Base-by-base conservation (phyloP, 164 flowering plant species). In the Stephania yunnanensis region DNA sequence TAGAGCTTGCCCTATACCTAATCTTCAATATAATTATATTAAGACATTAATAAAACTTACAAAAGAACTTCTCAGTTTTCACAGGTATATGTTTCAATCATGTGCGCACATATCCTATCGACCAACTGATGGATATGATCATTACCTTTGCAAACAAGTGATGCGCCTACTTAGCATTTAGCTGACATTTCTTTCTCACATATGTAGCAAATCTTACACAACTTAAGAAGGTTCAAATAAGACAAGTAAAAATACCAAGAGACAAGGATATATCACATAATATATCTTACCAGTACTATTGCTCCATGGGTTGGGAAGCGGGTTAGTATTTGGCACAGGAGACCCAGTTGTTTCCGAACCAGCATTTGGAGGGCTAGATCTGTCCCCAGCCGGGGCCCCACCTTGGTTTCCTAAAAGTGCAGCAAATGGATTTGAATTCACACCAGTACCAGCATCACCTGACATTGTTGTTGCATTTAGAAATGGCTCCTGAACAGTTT, bases 401-500 rank as follows among this genome's bases (percentile, higher is more conserved):
- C 79, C 87, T 78, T 86, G 97, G 66, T 76, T 84, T 58, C 94
- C 97, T 79, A 92, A 78, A 31, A 92, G 90, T 70, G 96, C 91
- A 46, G 95, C 90, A 80, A 94, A 90, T 12, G 97, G 97, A 78
- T 94, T 94, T 29, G 94, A 81, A 45, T 81, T 84, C 31, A 69
- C 15, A 82, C 84, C 87, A 80, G 83, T 88, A 74, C 89, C 95
- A 36, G 79, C 53, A 6, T 86, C 91, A 64, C 94, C 92, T 78
- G 89, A 83, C 87, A 87, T 85, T 22, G 97, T 89, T 50, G 98
- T 89, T 46, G 97, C 97, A 82, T 92, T 94, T 70, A 92, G 77
- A 72, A 94, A 87, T 71, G 98, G 98, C 78, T 92, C 98, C 82
- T 94, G 98, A 69, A 94, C 98, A 86, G 88, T 94, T 85, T 94